phyloP scores from a whole-genome alignment of 495 filamentous ascomycete species.

The Aspergillus nanangensis region DNA sequence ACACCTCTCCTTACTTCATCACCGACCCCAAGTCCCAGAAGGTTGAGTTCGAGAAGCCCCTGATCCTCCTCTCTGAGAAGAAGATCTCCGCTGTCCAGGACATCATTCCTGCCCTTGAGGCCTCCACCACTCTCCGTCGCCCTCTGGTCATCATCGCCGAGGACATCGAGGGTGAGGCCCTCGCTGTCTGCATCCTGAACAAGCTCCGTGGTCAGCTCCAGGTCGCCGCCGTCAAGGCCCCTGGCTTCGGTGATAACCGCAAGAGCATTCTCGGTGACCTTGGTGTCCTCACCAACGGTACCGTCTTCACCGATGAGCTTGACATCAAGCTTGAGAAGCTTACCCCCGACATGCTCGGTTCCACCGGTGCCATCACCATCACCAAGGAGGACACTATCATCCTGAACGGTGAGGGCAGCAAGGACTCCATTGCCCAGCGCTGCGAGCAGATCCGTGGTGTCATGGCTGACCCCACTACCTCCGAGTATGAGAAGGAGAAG shows the following conservation, averaged over 20 bases:
- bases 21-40: conserved; percentile 97
- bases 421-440: conserved; percentile 88
- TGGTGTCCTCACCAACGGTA: conserved; percentile 91
- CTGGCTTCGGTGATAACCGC: conserved; percentile 99
- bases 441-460: conserved; percentile 99
- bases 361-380: conserved; percentile 97
- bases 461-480: conserved; percentile 87
- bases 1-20: conserved; percentile 99
- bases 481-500: conserved; percentile 99
- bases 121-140: conserved; percentile 89
- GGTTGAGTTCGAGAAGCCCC: conserved; percentile 98
- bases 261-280: conserved; percentile 98
- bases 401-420: conserved; percentile 94
- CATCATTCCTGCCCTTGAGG: conserved; percentile 95
- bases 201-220: conserved; percentile 99
- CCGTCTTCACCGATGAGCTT: conserved; percentile 96
- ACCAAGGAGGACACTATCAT: conserved; percentile 99
- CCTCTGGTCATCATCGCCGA: conserved; percentile 98
- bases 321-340: conserved; percentile 98
- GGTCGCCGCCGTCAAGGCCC: conserved; percentile 97
- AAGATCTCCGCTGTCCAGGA: conserved; percentile 99
- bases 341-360: conserved; percentile 91
- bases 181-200: conserved; percentile 98
- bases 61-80: conserved; percentile 98
- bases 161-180: conserved; percentile 97